Evolutionary conservation across 805 yeast species (phyloP).

Genomic region (Candida orba): DNA sequence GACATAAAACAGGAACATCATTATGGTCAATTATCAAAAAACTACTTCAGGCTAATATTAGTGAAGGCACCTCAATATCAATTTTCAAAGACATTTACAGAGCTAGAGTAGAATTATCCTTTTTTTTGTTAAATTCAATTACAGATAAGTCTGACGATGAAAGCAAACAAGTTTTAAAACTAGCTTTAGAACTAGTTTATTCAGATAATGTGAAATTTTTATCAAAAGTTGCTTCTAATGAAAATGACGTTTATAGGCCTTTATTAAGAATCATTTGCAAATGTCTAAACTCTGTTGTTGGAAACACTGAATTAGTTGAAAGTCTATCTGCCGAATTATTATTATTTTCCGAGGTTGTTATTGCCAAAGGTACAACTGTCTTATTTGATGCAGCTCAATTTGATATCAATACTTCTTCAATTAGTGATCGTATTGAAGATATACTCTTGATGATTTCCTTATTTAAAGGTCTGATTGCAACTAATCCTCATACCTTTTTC

Average conservation of each 20-base stretch:
- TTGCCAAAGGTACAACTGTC: slow-evolving; percentile 58
- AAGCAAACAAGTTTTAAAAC: slow-evolving; percentile 17
- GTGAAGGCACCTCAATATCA: slow-evolving; percentile 44
- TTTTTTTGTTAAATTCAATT: slow-evolving; percentile 27
- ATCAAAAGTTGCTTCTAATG: slow-evolving; percentile 32
- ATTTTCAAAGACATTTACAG: slow-evolving; percentile 44
- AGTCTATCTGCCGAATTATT: slow-evolving; percentile 45
- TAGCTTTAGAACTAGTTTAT: slow-evolving; percentile 37
- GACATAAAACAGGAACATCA: slow-evolving; percentile 24
- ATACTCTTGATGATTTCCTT: slow-evolving; percentile 54
- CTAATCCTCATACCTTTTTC: slow-evolving; percentile 42
- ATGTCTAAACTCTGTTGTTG: slow-evolving; percentile 36
- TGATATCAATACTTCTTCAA: slow-evolving; percentile 34
- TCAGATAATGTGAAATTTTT: slow-evolving; percentile 45
- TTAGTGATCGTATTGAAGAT: slow-evolving; percentile 53
- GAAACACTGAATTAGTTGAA: slow-evolving; percentile 35
- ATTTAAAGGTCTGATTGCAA: slow-evolving; percentile 47
- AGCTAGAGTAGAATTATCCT: slow-evolving; percentile 63
- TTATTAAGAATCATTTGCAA: slow-evolving; percentile 52
- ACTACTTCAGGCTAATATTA: slow-evolving; percentile 44
- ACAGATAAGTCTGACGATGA: slow-evolving; percentile 10
- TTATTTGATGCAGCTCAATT: slow-evolving; percentile 53
- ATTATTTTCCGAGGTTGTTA: slow-evolving; percentile 53
- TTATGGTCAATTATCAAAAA: slow-evolving; percentile 36
- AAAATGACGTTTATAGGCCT: slow-evolving; percentile 45